Percentiles rank a stretch among this genome's conserved stretches.
Evolutionary conservation across 1,139 yeast species (phyloP).

Genomic region (Yamadazyma diddensiae): DNA sequence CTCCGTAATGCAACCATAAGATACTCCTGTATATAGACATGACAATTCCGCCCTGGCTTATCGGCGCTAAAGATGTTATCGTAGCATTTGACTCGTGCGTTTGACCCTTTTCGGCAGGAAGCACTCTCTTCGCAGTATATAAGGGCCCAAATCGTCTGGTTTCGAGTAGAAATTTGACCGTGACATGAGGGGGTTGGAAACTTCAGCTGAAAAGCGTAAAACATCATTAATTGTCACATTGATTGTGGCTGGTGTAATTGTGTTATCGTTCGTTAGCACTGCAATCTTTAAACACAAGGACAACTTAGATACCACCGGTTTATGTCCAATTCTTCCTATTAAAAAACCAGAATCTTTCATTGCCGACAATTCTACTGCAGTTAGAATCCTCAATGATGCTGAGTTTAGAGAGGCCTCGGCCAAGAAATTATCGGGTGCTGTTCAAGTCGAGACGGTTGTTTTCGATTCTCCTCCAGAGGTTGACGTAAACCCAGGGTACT

Average conservation of each 20-base stretch:
- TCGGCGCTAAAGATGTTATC: too few species aligned
- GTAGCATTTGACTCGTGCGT: too few species aligned
- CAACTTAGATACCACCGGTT: constrained; percentile 2
- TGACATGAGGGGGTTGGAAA: not conserved
- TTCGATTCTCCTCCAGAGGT: constrained; percentile 44
- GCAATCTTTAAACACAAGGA: not conserved
- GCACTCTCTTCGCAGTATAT: too few species aligned
- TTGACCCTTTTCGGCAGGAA: too few species aligned
- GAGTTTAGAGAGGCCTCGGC: constrained; percentile 34
- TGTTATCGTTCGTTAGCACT: not conserved
- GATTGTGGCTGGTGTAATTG: not conserved
- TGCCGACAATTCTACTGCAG: constrained; percentile 34
- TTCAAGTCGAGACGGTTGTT: constrained; percentile 44
- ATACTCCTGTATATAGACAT: too few species aligned
- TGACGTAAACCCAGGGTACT: constrained; percentile 32
- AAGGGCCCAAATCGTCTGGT: too few species aligned
- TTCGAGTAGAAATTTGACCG: too few species aligned
- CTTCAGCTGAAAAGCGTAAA: not conserved
- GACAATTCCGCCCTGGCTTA: too few species aligned
- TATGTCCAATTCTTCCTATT: constrained; percentile 15
- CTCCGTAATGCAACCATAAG: too few species aligned
- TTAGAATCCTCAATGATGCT: constrained; percentile 29
- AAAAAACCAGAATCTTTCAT: constrained; percentile 29
- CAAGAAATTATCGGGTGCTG: constrained; percentile 37
- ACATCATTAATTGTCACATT: not conserved